These are phyloP conservation scores for Alternaria ventricosa DNA, from an alignment of 2,329 filamentous ascomycete genomes.

Conservation along the genomic window DNA sequence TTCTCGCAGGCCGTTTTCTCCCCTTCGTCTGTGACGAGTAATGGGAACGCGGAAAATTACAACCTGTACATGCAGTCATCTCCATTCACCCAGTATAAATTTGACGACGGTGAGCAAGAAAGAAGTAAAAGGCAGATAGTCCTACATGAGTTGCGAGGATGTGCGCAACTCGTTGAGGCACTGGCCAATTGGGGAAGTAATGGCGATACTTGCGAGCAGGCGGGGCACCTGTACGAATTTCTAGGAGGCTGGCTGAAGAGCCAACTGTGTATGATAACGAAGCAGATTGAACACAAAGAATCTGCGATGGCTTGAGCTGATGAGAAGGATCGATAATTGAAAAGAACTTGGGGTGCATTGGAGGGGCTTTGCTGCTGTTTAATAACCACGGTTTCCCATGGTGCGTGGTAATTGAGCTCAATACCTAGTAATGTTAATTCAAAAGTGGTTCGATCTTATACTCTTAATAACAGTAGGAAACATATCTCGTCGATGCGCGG, in stretches of 20 bases:
- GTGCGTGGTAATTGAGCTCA: background rate
- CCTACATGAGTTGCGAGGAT: slow-evolving; percentile 38
- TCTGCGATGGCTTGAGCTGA: background rate
- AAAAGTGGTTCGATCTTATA: fast-evolving
- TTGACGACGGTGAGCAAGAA: slow-evolving; percentile 37
- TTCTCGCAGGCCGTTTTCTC: slow-evolving; percentile 26
- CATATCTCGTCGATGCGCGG: background rate
- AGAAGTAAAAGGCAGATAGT: slow-evolving; percentile 33
- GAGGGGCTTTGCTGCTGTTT: background rate
- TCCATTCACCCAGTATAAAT: slow-evolving; percentile 35
- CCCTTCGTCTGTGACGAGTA: slow-evolving; percentile 5
- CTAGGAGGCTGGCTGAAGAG: slow-evolving; percentile 43
- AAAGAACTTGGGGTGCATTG: background rate
- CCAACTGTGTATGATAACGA: slow-evolving; percentile 37
- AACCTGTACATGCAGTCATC: slow-evolving; percentile 32
- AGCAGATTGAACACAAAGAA: slow-evolving; percentile 28
- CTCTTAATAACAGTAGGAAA: background rate
- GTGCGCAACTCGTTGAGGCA: slow-evolving; percentile 36
- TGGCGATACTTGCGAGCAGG: slow-evolving; percentile 26
- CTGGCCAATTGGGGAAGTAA: slow-evolving; percentile 35
- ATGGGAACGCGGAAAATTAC: slow-evolving; percentile 22
- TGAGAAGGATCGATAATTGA: background rate
- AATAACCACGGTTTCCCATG: background rate
- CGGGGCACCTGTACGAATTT: slow-evolving; percentile 39
- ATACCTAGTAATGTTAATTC: background rate